Percentiles rank a stretch among this genome's conserved stretches.
These are phyloP conservation scores for Talaromyces funiculosus DNA, from an alignment of 2,329 filamentous ascomycete species.

Conservation along the genomic window DNA sequence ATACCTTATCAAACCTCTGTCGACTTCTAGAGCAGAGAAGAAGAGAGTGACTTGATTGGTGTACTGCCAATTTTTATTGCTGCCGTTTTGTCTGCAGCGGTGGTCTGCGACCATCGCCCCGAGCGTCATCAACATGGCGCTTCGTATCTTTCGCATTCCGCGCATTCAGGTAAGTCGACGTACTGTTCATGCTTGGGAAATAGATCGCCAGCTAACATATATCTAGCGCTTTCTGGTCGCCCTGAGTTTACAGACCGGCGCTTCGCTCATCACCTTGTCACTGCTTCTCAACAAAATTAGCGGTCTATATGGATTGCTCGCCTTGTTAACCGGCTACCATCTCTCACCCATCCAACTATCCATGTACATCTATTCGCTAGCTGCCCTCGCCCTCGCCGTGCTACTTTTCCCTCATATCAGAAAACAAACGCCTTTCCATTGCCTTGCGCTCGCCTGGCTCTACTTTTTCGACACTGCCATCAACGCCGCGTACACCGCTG, in stretches of 20 bases:
- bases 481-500: slow-evolving; percentile 74
- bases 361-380: slow-evolving; percentile 84
- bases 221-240: slow-evolving; percentile 74
- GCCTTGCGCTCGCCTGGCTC: slow-evolving; percentile 74
- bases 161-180: slow-evolving; percentile 41
- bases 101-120: slow-evolving; percentile 11
- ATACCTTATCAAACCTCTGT: neutral
- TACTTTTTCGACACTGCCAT: slow-evolving; percentile 77
- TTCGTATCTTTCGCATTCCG: slow-evolving; percentile 45
- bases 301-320: slow-evolving; percentile 83
- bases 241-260: slow-evolving; percentile 79
- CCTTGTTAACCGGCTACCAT: slow-evolving; percentile 78
- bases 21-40: neutral
- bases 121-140: slow-evolving; percentile 29
- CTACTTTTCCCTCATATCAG: slow-evolving; percentile 75
- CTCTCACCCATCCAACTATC: slow-evolving; percentile 78
- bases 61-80: neutral
- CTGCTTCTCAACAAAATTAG: slow-evolving; percentile 89
- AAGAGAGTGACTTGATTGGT: neutral
- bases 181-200: too few species aligned
- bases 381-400: slow-evolving; percentile 61
- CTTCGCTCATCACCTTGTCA: slow-evolving; percentile 75
- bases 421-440: slow-evolving; percentile 70
- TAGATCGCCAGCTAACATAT: slow-evolving; percentile 1
- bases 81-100: neutral